Evolutionary conservation across 2,329 filamentous ascomycete species (phyloP), one percentile per base, ranked within the genome.

Genomic region (Pseudogymnoascus sp.): DNA sequence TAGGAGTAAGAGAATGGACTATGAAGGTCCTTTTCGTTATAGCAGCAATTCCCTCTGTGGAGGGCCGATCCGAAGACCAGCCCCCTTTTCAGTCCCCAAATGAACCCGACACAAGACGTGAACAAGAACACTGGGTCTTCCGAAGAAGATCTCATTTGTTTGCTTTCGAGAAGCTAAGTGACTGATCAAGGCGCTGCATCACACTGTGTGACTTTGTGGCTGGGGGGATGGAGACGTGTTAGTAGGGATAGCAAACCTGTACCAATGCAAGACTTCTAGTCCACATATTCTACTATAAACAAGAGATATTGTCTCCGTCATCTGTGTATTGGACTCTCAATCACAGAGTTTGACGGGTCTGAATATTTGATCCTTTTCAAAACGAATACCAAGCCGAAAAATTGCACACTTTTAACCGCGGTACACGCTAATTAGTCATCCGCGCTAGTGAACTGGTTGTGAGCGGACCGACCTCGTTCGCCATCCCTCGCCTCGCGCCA

Each of bases 1-100:
- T 72, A 78, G 77, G 78, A 78, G 74, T 74, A 78, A 73, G 74
- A 78, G 76, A 75, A 77, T 79, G 79, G 80, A 82, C 79, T 82
- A 82, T 82, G 79, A 81, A 77, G 78, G 78, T 78, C 78, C 78
- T 66, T 71, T 69, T 79, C 76, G 65, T 63, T 81, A 71, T 82
- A 73, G 79, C 79, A 81, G 77, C 75, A 69, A 57, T 57, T 68
- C 69, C 74, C 74, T 76, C 73, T 72, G 68, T 70, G 68, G 66
- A 70, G 72, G 69, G 33, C 72, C 71, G 71, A 71, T 65, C 68
- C 73, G 73, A 66, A 70, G 67, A 65, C 59, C 57, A 64, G 62
- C 63, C 66, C 69, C 67, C 69, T 73, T 78, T 76, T 76, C 74
- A 74, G 71, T 70, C 73, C 73, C 72, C 77, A 77, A 72, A 68